These are phyloP conservation scores for Trichoderma sp. DNA, from an alignment of 2,329 filamentous ascomycete genomes.

Conservation along the genomic window DNA sequence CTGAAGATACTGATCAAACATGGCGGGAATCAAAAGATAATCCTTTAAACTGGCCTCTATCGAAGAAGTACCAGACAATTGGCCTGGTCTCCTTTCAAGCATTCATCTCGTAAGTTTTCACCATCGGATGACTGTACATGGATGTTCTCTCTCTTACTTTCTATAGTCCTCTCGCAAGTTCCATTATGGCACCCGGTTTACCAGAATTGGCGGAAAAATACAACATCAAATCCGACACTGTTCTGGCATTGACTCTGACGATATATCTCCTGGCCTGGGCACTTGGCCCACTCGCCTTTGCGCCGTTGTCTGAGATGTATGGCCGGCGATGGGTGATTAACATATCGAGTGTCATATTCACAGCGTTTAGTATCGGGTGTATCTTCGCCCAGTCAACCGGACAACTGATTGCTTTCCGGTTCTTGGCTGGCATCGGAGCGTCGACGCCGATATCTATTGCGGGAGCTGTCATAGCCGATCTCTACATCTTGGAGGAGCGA, in stretches of 20 bases:
- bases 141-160: neutral
- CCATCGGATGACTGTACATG: neutral
- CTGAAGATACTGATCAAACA: neutral
- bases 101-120: neutral
- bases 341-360: constrained; percentile 49
- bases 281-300: constrained; percentile 46
- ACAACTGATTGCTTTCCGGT: constrained; percentile 45
- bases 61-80: neutral
- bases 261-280: constrained; percentile 13
- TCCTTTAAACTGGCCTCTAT: neutral
- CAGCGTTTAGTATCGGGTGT: constrained; percentile 55
- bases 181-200: constrained; percentile 2
- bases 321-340: constrained; percentile 42
- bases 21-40: neutral
- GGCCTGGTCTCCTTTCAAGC: neutral
- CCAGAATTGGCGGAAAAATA: neutral
- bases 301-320: constrained; percentile 49
- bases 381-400: constrained; percentile 40
- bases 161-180: neutral
- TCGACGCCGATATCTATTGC: constrained; percentile 47
- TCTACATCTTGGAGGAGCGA: constrained; percentile 46
- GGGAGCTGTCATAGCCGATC: constrained; percentile 50
- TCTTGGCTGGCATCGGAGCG: constrained; percentile 44
- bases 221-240: constrained; percentile 5
- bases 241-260: neutral